phyloP scores from a whole-genome alignment of 371 early-diverging fungal species.

The Syncephalastrum sp. region DNA sequence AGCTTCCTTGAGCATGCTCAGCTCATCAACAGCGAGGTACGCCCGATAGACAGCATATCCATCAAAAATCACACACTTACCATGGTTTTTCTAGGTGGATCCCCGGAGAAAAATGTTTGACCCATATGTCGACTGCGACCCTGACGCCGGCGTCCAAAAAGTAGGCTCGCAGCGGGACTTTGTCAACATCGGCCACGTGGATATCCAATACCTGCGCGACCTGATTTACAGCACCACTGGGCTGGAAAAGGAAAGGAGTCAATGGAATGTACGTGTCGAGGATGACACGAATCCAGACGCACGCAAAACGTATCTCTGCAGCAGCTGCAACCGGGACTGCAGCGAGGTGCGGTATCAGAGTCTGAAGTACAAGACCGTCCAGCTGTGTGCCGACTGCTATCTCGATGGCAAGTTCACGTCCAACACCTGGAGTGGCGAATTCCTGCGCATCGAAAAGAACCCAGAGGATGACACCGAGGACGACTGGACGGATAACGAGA shows the following conservation, averaged over 20 bases:
- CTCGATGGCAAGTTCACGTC: constrained; percentile 44
- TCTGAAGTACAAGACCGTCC: constrained; percentile 27
- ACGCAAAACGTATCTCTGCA: constrained; percentile 28
- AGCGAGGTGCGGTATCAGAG: constrained; percentile 41
- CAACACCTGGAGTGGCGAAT: constrained; percentile 36
- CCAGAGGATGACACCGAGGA: constrained; percentile 28
- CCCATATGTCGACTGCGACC: constrained; percentile 40
- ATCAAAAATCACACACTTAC: background rate
- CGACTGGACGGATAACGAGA: constrained; percentile 94
- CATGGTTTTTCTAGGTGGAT: constrained; percentile 25
- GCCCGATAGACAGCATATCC: too few relatives aligned
- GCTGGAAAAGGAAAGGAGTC: background rate
- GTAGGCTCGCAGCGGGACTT: constrained; percentile 35
- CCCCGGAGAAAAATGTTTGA: constrained; percentile 45
- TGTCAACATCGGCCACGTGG: constrained; percentile 11
- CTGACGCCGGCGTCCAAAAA: constrained; percentile 22
- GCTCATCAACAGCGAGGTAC: constrained; percentile 94
- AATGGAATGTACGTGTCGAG: constrained; percentile 28
- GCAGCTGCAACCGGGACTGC: constrained; percentile 34
- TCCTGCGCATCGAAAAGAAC: constrained; percentile 34
- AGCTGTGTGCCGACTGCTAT: constrained; percentile 42
- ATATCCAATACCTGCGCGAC: constrained; percentile 29
- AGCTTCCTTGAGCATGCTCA: constrained; percentile 97
- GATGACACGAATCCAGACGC: constrained; percentile 34
- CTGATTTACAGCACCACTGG: constrained; percentile 20